These are phyloP conservation scores for Sporisorium iseilematis-ciliati DNA, from an alignment of 1,284 basidiomycete genomes.

Conservation along the genomic window DNA sequence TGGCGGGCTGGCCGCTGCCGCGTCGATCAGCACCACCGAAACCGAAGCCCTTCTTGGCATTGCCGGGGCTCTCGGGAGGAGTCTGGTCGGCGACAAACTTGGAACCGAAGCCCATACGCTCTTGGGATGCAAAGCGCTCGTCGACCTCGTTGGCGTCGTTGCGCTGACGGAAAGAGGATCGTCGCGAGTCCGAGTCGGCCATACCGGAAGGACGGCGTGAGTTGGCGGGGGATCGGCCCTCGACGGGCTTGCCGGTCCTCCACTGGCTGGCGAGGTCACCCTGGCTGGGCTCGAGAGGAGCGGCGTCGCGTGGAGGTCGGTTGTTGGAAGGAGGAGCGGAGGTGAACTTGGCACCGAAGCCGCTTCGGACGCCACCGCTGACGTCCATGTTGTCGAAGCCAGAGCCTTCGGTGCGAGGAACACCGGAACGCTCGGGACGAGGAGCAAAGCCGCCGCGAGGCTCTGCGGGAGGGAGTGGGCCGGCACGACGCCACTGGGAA, in stretches of 20 bases:
- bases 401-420: conserved; percentile 32
- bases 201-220: conserved; percentile 43
- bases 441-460: conserved; percentile 51
- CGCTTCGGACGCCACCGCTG: conserved; percentile 58
- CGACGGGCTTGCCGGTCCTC: conserved; percentile 67
- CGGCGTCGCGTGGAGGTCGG: conserved; percentile 51
- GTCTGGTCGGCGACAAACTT: conserved; percentile 60
- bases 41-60: conserved; percentile 57
- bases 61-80: conserved; percentile 55
- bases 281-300: conserved; percentile 56
- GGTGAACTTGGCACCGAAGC: conserved; percentile 65
- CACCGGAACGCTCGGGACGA: conserved; percentile 48
- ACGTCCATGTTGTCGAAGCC: conserved; percentile 68
- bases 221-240: conserved; percentile 42
- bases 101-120: conserved; percentile 66
- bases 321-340: conserved; percentile 36
- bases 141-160: conserved; percentile 61
- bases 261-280: conserved; percentile 65
- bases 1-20: conserved; percentile 22
- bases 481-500: conserved; percentile 84
- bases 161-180: conserved; percentile 37
- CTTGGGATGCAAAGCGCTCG: conserved; percentile 57
- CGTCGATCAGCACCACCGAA: conserved; percentile 52
- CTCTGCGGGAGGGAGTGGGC: conserved; percentile 75
- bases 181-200: conserved; percentile 35